Percentiles rank a stretch among this genome's conserved stretches.
Evolutionary conservation across 257 asterid genomes (phyloP).

Genomic region (Primulina huaijiensis): DNA sequence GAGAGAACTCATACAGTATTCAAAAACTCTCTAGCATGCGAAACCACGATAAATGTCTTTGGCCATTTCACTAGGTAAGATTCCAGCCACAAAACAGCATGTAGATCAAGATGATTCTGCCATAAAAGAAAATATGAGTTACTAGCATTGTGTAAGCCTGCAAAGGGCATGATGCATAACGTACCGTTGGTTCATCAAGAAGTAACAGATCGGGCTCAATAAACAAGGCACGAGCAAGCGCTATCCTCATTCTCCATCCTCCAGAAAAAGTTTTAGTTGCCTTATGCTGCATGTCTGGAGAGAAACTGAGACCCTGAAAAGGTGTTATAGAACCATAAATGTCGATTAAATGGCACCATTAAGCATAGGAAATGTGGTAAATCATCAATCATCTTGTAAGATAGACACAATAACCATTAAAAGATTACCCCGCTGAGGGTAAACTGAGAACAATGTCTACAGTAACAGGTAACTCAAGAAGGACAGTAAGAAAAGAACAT

Average conservation of each 20-base stretch:
- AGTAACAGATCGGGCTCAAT: conserved; percentile 91
- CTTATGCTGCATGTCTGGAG: conserved; percentile 83
- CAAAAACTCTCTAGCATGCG: conserved; percentile 97
- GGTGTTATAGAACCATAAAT: conserved; percentile 19
- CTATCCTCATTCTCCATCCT: conserved; percentile 99
- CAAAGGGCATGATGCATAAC: conserved; percentile 28
- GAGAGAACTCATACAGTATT: conserved; percentile 57
- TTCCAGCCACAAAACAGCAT: conserved; percentile 98
- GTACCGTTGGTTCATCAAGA: conserved; percentile 97
- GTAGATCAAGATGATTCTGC: conserved; percentile 99
- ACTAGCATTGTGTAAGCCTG: conserved; percentile 12
- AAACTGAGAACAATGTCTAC: conserved; percentile 19
- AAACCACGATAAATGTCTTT: conserved; percentile 93
- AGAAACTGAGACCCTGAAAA: conserved; percentile 89
- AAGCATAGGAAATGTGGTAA: conserved; percentile 14
- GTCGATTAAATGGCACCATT: conserved; percentile 10
- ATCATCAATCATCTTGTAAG: conserved; percentile 25
- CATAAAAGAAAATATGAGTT: conserved; percentile 27
- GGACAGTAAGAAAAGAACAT: conserved; percentile 20
- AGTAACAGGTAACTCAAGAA: conserved; percentile 14
- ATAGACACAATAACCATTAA: conserved; percentile 17
- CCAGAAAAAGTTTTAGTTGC: conserved; percentile 95
- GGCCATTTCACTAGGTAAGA: conserved; percentile 96
- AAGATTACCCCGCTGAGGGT: neutral
- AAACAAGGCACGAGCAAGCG: conserved; percentile 95